phyloP scores from a whole-genome alignment of 73 alveolate genomes.

The Paramecium pentaurelia region DNA sequence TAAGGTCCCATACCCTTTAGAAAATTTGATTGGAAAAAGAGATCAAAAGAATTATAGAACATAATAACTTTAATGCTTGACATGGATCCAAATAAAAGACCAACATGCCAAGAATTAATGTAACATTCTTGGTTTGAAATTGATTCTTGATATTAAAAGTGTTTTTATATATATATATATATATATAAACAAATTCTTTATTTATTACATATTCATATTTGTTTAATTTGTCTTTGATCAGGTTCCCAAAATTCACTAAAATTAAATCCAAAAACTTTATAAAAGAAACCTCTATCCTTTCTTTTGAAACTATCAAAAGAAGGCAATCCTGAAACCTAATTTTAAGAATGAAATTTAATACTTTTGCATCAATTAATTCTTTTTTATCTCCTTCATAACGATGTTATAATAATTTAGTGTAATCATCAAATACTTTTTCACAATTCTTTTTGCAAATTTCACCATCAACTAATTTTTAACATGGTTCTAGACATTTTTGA shows the following conservation, averaged over 20 bases:
- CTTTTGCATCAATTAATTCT: constrained; percentile 16
- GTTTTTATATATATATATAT: background rate
- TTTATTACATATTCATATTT: background rate
- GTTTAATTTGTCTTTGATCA: constrained; percentile 8
- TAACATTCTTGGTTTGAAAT: constrained; percentile 51
- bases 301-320: constrained; percentile 8
- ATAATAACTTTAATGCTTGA: constrained; percentile 24
- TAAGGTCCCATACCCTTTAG: constrained; percentile 79
- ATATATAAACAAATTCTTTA: background rate
- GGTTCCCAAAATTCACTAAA: constrained; percentile 40
- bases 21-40: constrained; percentile 73
- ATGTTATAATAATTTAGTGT: background rate
- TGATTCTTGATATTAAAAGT: constrained; percentile 6
- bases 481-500: background rate
- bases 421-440: background rate
- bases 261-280: background rate
- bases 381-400: constrained; percentile 37
- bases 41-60: constrained; percentile 62
- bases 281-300: constrained; percentile 35
- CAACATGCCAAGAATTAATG: constrained; percentile 41
- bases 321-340: background rate
- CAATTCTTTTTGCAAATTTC: background rate
- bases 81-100: constrained; percentile 55
- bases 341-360: background rate
- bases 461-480: background rate